phyloP scores from a whole-genome alignment of 2,329 filamentous ascomycete species.

The Phaeosphaeria sp. region DNA sequence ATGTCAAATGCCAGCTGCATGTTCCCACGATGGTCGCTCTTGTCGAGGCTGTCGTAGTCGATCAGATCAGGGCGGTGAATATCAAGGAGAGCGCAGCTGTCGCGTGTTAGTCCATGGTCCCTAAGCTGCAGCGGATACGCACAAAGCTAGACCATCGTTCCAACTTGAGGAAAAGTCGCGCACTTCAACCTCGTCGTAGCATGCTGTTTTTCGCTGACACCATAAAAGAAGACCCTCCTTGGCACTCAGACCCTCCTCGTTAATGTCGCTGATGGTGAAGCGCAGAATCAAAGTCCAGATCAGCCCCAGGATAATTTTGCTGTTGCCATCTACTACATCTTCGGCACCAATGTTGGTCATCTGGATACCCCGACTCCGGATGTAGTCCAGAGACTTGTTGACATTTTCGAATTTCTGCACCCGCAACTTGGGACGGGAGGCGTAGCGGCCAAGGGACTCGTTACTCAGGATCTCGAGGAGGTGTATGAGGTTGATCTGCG shows the following conservation, averaged over 20 bases:
- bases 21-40: conserved; percentile 91
- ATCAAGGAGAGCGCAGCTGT: conserved; percentile 83
- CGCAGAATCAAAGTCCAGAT: conserved; percentile 98
- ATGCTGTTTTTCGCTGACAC: conserved; percentile 98
- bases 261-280: conserved; percentile 99
- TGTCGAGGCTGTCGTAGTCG: conserved; percentile 94
- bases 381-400: conserved; percentile 92
- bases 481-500: conserved; percentile 89
- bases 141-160: conserved; percentile 95
- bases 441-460: conserved; percentile 95
- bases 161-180: conserved; percentile 94
- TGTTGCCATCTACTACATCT: conserved; percentile 96
- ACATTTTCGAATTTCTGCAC: conserved; percentile 99
- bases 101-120: conserved; percentile 11
- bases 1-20: conserved; percentile 99
- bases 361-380: conserved; percentile 88
- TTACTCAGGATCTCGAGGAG: conserved; percentile 94
- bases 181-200: conserved; percentile 96
- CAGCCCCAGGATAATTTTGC: conserved; percentile 94
- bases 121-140: conserved; percentile 18
- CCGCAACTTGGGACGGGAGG: conserved; percentile 91
- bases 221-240: conserved; percentile 94
- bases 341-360: conserved; percentile 99
- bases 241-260: conserved; percentile 94
- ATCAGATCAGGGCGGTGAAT: conserved; percentile 97